Evolutionary conservation across 768 basidiomycete genomes (phyloP), one percentile per base, ranked within the genome.

Genomic region (Coprinopsis marcescibilis): DNA sequence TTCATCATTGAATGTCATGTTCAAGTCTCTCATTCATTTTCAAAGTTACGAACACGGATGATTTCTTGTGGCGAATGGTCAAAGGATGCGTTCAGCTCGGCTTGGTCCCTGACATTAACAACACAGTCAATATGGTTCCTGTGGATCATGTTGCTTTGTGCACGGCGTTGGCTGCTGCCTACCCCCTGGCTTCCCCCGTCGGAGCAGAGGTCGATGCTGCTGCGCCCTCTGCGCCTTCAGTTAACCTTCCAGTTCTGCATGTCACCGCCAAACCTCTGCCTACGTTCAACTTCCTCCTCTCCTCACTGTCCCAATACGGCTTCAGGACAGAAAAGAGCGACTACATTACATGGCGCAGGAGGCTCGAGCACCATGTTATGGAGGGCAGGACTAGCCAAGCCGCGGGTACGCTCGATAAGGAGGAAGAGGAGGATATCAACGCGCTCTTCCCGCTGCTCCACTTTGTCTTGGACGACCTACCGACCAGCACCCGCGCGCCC

Each of bases 11-110:
- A n/a, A n/a, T n/a, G n/a, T n/a, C n/a, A n/a, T n/a, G n/a, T n/a
- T n/a, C n/a, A n/a, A n/a, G n/a, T n/a, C n/a, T n/a, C n/a, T n/a
- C n/a, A n/a, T n/a, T n/a, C n/a, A n/a, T n/a, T n/a, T n/a, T n/a
- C n/a, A n/a, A n/a, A 91, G 94, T 97, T 3, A 97, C 95, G 11
- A 99, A 99, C 67, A 98, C 96, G 26, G 95, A 99, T 56, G 96
- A 99, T 62, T 99, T 99, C 66, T 80, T 99, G 46, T 98, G 95
- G 95, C 81, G 96, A 2, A 70, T 99, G 64, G 89, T 96, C 60
- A 98, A 98, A 64, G 96, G 96, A n/a, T 97, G 93, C 60, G 76
- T 97, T 29, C 96, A 99, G 61, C 82, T 98, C n/a, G 95, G 94
- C 1, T 77, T 91, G 32, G 83, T 92, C 2, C 96, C 96, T 8